Evolutionary conservation across 192 early-diverging fungal genomes (phyloP).

Genomic region (Coemansia sp.): DNA sequence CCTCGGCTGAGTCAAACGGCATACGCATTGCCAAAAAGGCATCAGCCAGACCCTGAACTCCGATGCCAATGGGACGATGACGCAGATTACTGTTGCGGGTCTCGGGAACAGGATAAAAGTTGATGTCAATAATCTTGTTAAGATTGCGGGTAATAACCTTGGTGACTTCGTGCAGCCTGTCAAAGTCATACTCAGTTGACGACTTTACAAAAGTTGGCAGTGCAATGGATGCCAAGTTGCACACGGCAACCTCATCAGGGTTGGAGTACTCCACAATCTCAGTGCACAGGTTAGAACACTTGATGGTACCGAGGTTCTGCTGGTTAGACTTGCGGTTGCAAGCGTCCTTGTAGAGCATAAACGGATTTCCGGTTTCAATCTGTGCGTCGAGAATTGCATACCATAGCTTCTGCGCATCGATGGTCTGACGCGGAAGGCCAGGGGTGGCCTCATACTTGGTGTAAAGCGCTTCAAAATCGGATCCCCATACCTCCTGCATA

Average conservation of each 20-base stretch:
- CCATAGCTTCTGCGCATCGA: conserved; percentile 98
- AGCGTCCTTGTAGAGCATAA: conserved; percentile 99
- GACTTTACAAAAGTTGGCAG: conserved; percentile 84
- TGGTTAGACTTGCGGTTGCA: conserved; percentile 99
- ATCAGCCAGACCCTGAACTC: conserved; percentile 97
- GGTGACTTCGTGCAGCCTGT: conserved; percentile 77
- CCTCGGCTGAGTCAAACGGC: conserved; percentile 88
- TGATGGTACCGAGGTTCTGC: conserved; percentile 98
- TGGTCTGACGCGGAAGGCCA: conserved; percentile 80
- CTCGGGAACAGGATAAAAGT: conserved; percentile 93
- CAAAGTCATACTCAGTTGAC: conserved; percentile 73
- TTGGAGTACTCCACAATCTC: conserved; percentile 96
- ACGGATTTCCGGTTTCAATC: conserved; percentile 96
- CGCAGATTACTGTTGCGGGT: conserved; percentile 87
- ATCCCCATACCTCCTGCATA: conserved; percentile 89
- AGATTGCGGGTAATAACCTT: conserved; percentile 90
- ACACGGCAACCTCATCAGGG: conserved; percentile 96
- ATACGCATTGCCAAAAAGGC: conserved; percentile 92
- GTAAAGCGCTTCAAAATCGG: conserved; percentile 87
- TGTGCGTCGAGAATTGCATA: conserved; percentile 93
- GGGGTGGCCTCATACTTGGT: conserved; percentile 74
- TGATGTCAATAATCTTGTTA: conserved; percentile 96
- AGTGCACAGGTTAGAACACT: conserved; percentile 97
- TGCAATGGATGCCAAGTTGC: conserved; percentile 93
- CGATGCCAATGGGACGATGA: conserved; percentile 96